phyloP scores from a whole-genome alignment of 495 filamentous ascomycete genomes.

The Thozetella sp. region DNA sequence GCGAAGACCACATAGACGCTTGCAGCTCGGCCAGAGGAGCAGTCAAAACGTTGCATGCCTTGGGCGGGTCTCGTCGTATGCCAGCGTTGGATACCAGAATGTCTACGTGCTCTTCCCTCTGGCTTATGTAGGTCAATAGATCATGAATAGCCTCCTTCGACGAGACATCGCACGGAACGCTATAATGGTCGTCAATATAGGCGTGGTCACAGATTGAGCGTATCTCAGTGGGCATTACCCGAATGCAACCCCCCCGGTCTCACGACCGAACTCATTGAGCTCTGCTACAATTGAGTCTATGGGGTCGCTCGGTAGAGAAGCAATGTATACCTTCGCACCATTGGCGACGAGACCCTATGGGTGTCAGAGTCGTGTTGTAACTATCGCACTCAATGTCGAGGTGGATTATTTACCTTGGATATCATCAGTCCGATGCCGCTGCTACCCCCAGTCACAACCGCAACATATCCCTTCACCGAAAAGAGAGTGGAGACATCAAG shows the following conservation, averaged over 20 bases:
- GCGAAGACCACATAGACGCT: constrained; percentile 42
- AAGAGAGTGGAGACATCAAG: constrained; percentile 21
- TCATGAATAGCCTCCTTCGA: constrained; percentile 34
- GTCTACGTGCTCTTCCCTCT: constrained; percentile 30
- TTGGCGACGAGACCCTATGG: constrained; percentile 38
- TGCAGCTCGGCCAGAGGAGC: constrained; percentile 37
- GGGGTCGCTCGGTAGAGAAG: constrained; percentile 33
- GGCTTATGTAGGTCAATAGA: constrained; percentile 20
- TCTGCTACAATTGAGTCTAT: constrained; percentile 29
- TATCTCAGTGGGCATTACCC: too few relatives aligned
- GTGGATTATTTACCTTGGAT: constrained; percentile 22
- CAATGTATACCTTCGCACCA: constrained; percentile 43
- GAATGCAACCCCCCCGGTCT: constrained; percentile 30
- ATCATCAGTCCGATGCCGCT: constrained; percentile 50
- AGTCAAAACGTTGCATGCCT: constrained; percentile 36
- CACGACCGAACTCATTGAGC: constrained; percentile 29
- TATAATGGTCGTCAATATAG: constrained; percentile 14
- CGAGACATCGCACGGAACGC: constrained; percentile 37
- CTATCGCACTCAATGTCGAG: too few relatives aligned
- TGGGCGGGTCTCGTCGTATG: constrained; percentile 38
- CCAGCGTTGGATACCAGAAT: constrained; percentile 50
- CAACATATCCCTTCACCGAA: constrained; percentile 36
- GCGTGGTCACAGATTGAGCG: too few relatives aligned
- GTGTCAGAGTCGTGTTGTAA: too few relatives aligned
- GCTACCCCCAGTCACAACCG: constrained; percentile 44